phyloP scores from a whole-genome alignment of 192 early-diverging fungal genomes.

The Coemansia sp. region DNA sequence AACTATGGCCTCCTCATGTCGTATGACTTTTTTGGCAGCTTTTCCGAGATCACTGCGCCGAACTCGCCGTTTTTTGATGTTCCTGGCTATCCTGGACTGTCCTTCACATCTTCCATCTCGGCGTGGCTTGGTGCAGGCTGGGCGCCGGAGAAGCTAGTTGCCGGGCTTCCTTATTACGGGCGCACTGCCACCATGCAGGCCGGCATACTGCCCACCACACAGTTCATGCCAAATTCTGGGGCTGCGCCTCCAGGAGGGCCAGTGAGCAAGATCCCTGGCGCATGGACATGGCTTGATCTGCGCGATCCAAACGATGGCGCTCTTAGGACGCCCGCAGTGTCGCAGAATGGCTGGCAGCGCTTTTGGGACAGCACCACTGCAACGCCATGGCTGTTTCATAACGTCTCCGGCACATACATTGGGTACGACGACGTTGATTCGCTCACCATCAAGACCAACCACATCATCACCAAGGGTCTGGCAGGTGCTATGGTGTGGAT shows the following conservation, averaged over 20 bases:
- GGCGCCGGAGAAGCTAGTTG: constrained; percentile 60
- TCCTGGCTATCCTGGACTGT: constrained; percentile 37
- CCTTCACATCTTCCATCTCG: constrained; percentile 55
- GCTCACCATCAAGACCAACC: constrained; percentile 60
- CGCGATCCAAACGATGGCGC: constrained; percentile 41
- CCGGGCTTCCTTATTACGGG: constrained; percentile 68
- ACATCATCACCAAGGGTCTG: constrained; percentile 52
- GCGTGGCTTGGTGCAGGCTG: constrained; percentile 61
- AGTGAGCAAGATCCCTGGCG: constrained; percentile 43
- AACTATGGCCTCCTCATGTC: constrained; percentile 73
- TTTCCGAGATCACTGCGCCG: constrained; percentile 57
- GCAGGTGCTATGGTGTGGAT: constrained; percentile 76
- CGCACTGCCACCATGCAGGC: constrained; percentile 37
- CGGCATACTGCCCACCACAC: constrained; percentile 5
- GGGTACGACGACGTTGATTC: constrained; percentile 71
- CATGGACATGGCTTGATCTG: constrained; percentile 50
- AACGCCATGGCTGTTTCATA: constrained; percentile 74
- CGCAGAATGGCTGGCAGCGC: constrained; percentile 60
- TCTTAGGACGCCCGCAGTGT: constrained; percentile 16
- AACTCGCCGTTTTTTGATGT: constrained; percentile 57
- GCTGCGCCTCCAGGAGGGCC: constrained; percentile 42
- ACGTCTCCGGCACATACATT: constrained; percentile 60
- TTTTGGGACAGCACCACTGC: constrained; percentile 62
- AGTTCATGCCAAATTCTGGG: constrained; percentile 40
- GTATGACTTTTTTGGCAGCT: constrained; percentile 65